Base-by-base conservation (phyloP, 768 basidiomycete species). In the Harrya chromipes region DNA sequence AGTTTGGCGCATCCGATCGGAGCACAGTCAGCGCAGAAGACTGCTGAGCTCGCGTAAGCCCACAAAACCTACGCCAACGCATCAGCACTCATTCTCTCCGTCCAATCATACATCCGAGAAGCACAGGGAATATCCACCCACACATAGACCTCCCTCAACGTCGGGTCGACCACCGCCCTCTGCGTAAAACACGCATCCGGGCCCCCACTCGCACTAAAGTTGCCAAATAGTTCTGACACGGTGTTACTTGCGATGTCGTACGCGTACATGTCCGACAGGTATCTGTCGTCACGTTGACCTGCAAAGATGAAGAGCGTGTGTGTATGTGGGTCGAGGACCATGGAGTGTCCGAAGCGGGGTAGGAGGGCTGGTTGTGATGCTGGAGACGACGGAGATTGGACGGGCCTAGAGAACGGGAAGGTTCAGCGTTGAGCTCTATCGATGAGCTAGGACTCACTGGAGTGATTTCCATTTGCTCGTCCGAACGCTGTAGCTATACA, bases 111-210 rank as follows among this genome's bases (percentile, higher is more conserved):
- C 23, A 23, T 23, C 26, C 8, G 26, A 8, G 26, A 33, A 14
- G 46, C 13, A 29, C 27, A 6, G 26, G 42, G 20, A 35, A 38
- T n/a, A 39, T 6, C 14, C 6, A 68, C 83, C 43, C 66, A 89
- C 87, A 90, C 75, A 59, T 89, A 90, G 3, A 92, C 79, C 59
- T 90, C 87, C 42, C 75, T 77, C 51, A 82, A 53, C 7, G 69
- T 64, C 0, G 81, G 69, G 55, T 90, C 86, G 20, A 89, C 77
- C 8, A 84, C 82, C 3, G 87, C 86, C 17, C 87, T 70, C 56
- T 88, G 87, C 1, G 85, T 85, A 59, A 87, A 90, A 59, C 80
- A 84, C 3, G 84, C 77, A 37, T 84, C 81, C 0, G 87, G 84
- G 0, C 88, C 87, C 1, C 85, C 84, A 9, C 73, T 68, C 14